Conservation (phyloP, 306 rosid species). For the Elaeagnus macrophylla region DNA sequence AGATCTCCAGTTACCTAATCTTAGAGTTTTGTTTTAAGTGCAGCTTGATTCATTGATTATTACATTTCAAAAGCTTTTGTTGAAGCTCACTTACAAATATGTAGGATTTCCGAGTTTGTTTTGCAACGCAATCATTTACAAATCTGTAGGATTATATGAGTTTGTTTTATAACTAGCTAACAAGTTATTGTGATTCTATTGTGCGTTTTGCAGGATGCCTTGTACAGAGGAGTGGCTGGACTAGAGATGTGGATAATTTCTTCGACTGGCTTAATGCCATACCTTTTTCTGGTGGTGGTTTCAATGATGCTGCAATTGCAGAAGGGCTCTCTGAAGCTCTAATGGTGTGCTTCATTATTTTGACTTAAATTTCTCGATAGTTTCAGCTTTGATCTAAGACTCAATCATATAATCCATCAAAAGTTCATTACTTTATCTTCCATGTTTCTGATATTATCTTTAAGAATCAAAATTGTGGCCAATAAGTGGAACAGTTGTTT, state of each 20-base stretch:
- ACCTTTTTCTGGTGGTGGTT: conserved; percentile 87
- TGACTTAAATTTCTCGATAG: neutral
- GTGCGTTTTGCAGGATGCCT: conserved; percentile 50
- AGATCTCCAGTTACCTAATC: no score
- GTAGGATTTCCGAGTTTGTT: neutral
- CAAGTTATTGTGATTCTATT: conserved; percentile 8
- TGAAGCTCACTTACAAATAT: no score
- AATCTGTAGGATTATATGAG: no score
- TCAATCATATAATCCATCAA: conserved; percentile 3
- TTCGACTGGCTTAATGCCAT: conserved; percentile 62
- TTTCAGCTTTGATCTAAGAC: conserved; percentile 11
- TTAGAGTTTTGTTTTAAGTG: no score
- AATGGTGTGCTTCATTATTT: conserved; percentile 49
- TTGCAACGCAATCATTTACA: no score
- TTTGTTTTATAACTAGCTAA: neutral
- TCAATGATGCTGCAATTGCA: conserved; percentile 86
- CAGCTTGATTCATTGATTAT: no score
- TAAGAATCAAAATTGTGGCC: no score
- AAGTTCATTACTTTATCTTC: neutral
- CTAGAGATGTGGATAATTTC: conserved; percentile 69
- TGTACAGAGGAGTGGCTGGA: conserved; percentile 90
- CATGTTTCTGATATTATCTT: neutral
- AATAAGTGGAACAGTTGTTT: no score
- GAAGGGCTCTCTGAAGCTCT: conserved; percentile 97
- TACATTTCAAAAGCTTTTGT: no score